Evolutionary conservation across 2,329 filamentous ascomycete genomes (phyloP), one percentile per base, ranked within the genome.

Genomic region (Periconia macrospinosa): DNA sequence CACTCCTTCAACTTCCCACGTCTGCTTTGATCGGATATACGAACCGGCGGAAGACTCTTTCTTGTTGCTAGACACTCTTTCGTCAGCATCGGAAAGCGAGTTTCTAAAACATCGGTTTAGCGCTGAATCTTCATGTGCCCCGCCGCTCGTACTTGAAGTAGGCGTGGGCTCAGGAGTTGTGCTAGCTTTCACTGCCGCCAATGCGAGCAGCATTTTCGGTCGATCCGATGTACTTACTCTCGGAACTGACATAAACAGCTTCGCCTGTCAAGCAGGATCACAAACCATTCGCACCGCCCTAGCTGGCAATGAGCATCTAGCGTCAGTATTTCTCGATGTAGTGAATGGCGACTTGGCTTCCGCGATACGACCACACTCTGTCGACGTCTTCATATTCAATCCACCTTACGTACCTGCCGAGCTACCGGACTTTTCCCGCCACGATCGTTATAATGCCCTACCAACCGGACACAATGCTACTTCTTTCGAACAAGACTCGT

Each of bases 1-100:
- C 10, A 99, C 94, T 1, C 94, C 94, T 14, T 90, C 91, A 53
- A 99, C 94, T 2, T 90, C 90, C 19, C 94, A 99, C 77, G 90
- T 97, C 55, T 85, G 88, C 50, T 96, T 92, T 76, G 85, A 90
- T 72, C 86, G 88, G 51, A 87, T 97, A 63, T 99, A 99, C 76
- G 92, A 97, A 70, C 94, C 94, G 35, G 89, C 93, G 11, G 94
- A 99, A 76, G 94, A 99, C 78, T 97, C 92, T 6, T 99, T 91
- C 71, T 84, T 99, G 43, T 83, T 99, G 46, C 85, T 99, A 30
- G 93, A 99, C 76, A 96, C 92, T 0, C 83, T 99, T 43, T 93
- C 92, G 0, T 88, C 87, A 1, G 54, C 79, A 0, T 72, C 82
- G 2, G 91, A 96, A 75, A 84, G 80, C 3, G 62, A 77, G 20